A percentile compares a stretch with the other conserved stretches of the same genome.
phyloP scores from a whole-genome alignment of 2,329 filamentous ascomycete species.

The Pezicula rhizophila region DNA sequence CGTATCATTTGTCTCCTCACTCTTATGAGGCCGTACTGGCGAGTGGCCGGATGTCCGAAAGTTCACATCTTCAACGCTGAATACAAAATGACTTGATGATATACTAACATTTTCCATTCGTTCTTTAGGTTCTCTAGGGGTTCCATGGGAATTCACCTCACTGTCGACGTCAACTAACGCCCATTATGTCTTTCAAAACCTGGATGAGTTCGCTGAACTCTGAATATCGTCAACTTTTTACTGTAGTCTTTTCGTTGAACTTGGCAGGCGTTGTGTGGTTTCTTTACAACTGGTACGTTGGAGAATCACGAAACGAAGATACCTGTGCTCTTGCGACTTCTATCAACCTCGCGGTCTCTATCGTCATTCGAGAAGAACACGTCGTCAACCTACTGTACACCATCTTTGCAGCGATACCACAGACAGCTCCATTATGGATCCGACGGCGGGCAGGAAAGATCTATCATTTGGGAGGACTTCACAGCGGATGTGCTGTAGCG shows the following conservation, averaged over 20 bases:
- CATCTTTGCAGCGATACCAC: slow-evolving; percentile 37
- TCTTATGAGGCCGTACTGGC: no score
- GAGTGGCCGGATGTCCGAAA: no score
- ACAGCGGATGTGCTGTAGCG: slow-evolving; percentile 42
- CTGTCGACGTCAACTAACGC: no score
- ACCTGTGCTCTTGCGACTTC: slow-evolving; percentile 27
- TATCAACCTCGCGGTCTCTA: slow-evolving; percentile 39
- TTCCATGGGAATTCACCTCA: no score
- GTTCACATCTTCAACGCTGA: no score
- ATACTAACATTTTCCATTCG: no score
- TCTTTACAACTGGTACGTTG: slow-evolving; percentile 7
- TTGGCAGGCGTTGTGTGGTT: slow-evolving; percentile 13
- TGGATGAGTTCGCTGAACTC: slow-evolving; percentile 1
- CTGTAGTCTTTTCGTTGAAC: slow-evolving; percentile 30
- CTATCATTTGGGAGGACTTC: slow-evolving; percentile 44
- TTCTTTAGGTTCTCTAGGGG: no score
- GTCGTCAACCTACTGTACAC: slow-evolving; percentile 43
- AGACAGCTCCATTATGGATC: slow-evolving; percentile 37
- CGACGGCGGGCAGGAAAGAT: slow-evolving; percentile 40
- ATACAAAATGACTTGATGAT: no score
- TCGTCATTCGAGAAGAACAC: slow-evolving; percentile 44
- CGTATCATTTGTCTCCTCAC: no score
- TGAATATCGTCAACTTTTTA: slow-evolving; percentile 31
- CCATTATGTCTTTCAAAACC: no score
- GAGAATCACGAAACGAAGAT: slow-evolving; percentile 3